Conservation (phyloP, 2,329 filamentous ascomycete species). For the Podosphaera fusca region DNA sequence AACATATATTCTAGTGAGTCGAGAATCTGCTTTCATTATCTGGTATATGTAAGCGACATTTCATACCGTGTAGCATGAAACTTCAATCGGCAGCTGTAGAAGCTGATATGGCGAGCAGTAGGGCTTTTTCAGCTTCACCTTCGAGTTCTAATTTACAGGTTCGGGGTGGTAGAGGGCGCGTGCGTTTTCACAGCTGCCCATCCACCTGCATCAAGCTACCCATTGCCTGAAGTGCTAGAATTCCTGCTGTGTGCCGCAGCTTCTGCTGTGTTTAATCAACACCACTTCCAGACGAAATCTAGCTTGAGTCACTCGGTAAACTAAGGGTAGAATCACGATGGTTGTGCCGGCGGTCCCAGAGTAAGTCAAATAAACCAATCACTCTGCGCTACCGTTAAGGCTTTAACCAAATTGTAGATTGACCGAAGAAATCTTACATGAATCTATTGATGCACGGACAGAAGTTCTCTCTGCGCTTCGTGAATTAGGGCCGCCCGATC, state of each 20-base stretch:
- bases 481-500: constrained; percentile 84
- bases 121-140: no score
- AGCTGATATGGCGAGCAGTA: no score
- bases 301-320: not conserved
- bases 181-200: not conserved
- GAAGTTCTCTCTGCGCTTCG: constrained; percentile 68
- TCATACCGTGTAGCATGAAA: no score
- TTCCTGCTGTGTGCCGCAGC: not conserved
- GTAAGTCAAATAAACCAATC: constrained; percentile 23
- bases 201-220: not conserved
- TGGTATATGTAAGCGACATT: no score
- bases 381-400: constrained; percentile 6
- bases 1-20: no score
- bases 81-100: no score
- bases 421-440: constrained; percentile 78
- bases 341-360: constrained; percentile 47
- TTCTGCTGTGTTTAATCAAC: not conserved
- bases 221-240: not conserved
- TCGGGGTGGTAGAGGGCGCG: not conserved
- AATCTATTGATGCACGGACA: constrained; percentile 78
- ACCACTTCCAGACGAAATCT: not conserved
- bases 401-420: constrained; percentile 32
- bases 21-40: no score
- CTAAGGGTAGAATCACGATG: constrained; percentile 8
- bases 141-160: not conserved